phyloP scores from a whole-genome alignment of 371 early-diverging fungal species.

The Actinomortierella wolfii region DNA sequence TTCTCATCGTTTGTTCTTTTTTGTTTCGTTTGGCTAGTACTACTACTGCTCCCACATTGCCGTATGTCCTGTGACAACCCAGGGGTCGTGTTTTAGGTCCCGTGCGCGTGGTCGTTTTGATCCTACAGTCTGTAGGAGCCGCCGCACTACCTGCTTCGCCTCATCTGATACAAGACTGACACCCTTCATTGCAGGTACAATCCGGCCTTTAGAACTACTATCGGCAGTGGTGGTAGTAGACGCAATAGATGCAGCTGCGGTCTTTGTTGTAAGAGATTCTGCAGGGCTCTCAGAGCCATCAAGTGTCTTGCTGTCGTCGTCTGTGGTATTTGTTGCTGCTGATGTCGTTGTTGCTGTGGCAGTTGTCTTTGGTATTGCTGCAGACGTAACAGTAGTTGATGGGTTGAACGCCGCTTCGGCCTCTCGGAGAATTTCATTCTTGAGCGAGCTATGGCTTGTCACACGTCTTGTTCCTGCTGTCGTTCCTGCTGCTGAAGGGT shows the following conservation, averaged over 20 bases:
- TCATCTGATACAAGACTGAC: slow-evolving; percentile 28
- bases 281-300: no score
- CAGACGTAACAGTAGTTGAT: background rate
- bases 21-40: no score
- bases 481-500: background rate
- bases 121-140: slow-evolving; percentile 29
- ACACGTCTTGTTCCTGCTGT: background rate
- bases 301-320: background rate
- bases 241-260: no score
- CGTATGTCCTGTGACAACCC: slow-evolving; percentile 23
- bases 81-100: slow-evolving; percentile 21
- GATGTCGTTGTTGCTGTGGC: background rate
- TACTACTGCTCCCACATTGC: no score
- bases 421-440: no score
- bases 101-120: slow-evolving; percentile 22
- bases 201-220: background rate
- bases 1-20: no score
- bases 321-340: background rate
- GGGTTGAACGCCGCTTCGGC: no score
- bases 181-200: slow-evolving; percentile 35
- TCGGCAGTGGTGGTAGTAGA: no score
- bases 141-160: slow-evolving; percentile 29
- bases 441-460: background rate
- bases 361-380: background rate
- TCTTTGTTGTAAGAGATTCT: no score